Base-by-base conservation (phyloP, 1,139 yeast species). In the Casaregolazyma suthepensis region DNA sequence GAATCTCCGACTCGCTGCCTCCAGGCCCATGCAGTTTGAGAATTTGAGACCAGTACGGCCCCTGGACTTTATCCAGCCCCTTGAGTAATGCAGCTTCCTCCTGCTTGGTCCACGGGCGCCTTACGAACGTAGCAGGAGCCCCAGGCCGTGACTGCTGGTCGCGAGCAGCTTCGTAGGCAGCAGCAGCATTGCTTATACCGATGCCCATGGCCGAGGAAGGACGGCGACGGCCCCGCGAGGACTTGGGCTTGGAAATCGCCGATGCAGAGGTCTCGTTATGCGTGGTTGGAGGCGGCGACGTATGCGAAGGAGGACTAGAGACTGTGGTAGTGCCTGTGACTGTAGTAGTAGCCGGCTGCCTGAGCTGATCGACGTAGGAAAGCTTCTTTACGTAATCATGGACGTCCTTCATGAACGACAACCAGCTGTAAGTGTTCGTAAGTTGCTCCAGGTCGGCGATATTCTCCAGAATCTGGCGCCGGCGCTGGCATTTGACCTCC, bases 1-100 rank as follows among this genome's bases (percentile, higher is more conserved):
- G 75, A 1, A 84, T 82, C 67, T 93, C 97, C 26, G 85, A 83
- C 23, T 87, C 78, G 48, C 85, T 79, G 3, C 99, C 99, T 7
- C 97, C 98, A 7, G 95, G 86, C 0, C 99, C 99, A 67, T 87
- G 87, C 23, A 86, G 73, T 63, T 88, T 96, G 48, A 90, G 71
- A 53, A 93, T 93, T 54, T 87, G 86, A 1, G 95, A 78, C 99
- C 99, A 93, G 61, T 85, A 88, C 0, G 98, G 95, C 0, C 99
- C 99, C 61, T 85, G 82, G 20, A 82, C 75, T 18, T 68, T 68
- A 60, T 86, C 88, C 53, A 93, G 74, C 0, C 96, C 98, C 56
- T 83, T 84, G 48, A 87, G 74, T 40, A 93, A 75, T 0, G 97
- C 95, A 45, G 80, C 82, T 64, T 93, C 98, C 67, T 93, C 99